Base-by-base conservation (phyloP, 2,329 filamentous ascomycete species). In the Arthrobotrys pseudoclavata region DNA sequence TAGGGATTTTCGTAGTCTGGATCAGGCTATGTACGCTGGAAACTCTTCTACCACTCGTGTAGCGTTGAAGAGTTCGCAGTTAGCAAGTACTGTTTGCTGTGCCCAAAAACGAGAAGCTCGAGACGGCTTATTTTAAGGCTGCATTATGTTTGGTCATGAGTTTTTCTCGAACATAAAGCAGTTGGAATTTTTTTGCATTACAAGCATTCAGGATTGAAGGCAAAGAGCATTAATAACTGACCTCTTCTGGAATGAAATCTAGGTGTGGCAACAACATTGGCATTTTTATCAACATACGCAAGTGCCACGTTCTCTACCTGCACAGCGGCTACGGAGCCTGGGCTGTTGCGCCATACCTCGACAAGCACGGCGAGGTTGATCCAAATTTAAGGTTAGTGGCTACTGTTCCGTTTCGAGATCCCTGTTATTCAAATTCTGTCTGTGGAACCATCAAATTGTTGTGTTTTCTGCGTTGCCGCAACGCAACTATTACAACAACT, bases 231-330 rank as follows among this genome's bases (percentile, higher is more conserved):
- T 37, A 26, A 7, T 37, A 31, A 18, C 47, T 60, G 37, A 47
- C 48, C 13, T 48, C 42, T 40, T 40, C 22, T 24, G 37, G 45
- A 22, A 62, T 6, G 31, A 57, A 72, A 22, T 52, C 57, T 79
- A 96, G 93, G 81, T 98, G 95, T 84, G 94, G 96, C 82, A 89
- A 90, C 79, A 94, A 93, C 81, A 90, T 97, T 57, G 96, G 96
- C n/a, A 86, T 97, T 37, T 98, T 96, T 85, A 91, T 99, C 84
- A 97, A 97, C 83, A 95, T 99, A 81, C 92, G 96, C 80, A 98
- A 98, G 85, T 98, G 96, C 85, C 93, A 91, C 80, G 90, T 97
- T 47, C 89, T 97, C 76, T 97, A 97, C 84, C 86, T 97, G 69
- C 94, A 97, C 84, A 89, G 91, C 76, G 86, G 87, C 34, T 92